Evolutionary conservation across 306 rosid species (phyloP), one percentile per base, ranked within the genome.

Genomic region (Abrus pulchellus): DNA sequence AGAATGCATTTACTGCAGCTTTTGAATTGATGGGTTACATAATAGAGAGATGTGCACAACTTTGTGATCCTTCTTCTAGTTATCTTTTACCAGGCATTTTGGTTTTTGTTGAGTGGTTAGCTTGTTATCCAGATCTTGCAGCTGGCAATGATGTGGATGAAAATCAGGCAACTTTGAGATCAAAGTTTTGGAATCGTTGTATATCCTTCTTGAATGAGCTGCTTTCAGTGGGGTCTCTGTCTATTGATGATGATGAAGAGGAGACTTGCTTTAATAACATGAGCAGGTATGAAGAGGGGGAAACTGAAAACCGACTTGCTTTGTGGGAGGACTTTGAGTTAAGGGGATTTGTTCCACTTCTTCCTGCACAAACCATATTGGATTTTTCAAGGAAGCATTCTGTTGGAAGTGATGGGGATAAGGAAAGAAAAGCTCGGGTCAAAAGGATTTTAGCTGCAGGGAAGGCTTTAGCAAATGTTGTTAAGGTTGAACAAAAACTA

Each of bases 101-200:
- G 48, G 90, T 94, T 68, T 90, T 94, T 82, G 87, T 88, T 45
- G 97, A 94, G 85, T 94, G 98, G 98, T 87, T 94, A 88, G 97
- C 98, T 28, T 90, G 93, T 79, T 88, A 85, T 78, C 97, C 97
- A 1, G 97, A 91, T 80, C 83, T 92, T 73, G 89, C 93, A 2
- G 87, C 89, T 47, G 91, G 92, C 80, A 85, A 72, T 69, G 98
- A 89, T 61, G 82, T 82, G 41, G 93, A 92, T 69, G 94, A 90
- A 74, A 88, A 85, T 78, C 93, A 91, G 87, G 85, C 85, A 0
- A 74, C 61, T 45, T 72, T 86, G 80, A 86, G 94, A 82, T 85
- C 94, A 55, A 90, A 74, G 45, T 81, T 94, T 89, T 94, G 97
- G 98, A 90, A 81, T 33, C 52, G 13, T 59, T 92, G 84, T 78